Conservation (phyloP, 2,329 filamentous ascomycete species). For the Cladosporium sp. region DNA sequence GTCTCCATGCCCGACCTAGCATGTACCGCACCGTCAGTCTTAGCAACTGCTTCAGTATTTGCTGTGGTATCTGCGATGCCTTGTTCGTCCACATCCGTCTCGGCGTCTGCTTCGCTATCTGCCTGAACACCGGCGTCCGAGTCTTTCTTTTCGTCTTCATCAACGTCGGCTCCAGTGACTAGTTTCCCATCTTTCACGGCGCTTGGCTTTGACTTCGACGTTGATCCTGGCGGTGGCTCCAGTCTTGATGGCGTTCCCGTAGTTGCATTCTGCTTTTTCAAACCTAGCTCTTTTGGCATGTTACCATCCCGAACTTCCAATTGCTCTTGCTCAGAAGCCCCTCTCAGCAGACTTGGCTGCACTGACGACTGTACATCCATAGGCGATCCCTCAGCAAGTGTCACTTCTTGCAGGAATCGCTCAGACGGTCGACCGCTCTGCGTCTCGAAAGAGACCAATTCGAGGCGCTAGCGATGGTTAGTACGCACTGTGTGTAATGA, state of each 20-base stretch:
- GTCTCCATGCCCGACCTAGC: slow-evolving; percentile 7
- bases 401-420: slow-evolving; percentile 12
- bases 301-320: slow-evolving; percentile 13
- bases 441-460: slow-evolving; percentile 12
- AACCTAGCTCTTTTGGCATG: slow-evolving; percentile 4
- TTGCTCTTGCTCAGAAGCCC: slow-evolving; percentile 10
- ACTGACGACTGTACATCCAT: slow-evolving; percentile 11
- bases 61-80: slow-evolving; percentile 11
- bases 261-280: slow-evolving; percentile 4
- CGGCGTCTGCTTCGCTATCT: slow-evolving; percentile 12
- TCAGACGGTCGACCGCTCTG: slow-evolving; percentile 10
- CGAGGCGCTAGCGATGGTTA: slow-evolving; percentile 13
- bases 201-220: not conserved
- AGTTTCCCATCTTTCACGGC: slow-evolving; percentile 4
- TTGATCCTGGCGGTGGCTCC: slow-evolving; percentile 8
- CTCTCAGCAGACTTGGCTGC: slow-evolving; percentile 10
- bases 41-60: slow-evolving; percentile 12
- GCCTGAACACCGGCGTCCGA: slow-evolving; percentile 9
- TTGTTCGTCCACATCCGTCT: slow-evolving; percentile 4
- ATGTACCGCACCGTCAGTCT: slow-evolving; percentile 5
- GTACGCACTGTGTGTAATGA: slow-evolving; percentile 7
- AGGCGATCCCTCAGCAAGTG: slow-evolving; percentile 11
- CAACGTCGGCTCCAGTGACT: slow-evolving; percentile 4
- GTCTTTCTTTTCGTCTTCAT: slow-evolving; percentile 11
- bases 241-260: slow-evolving; percentile 11